Base-by-base conservation (phyloP, 306 rosid genomes). In the Fragaria vesca region DNA sequence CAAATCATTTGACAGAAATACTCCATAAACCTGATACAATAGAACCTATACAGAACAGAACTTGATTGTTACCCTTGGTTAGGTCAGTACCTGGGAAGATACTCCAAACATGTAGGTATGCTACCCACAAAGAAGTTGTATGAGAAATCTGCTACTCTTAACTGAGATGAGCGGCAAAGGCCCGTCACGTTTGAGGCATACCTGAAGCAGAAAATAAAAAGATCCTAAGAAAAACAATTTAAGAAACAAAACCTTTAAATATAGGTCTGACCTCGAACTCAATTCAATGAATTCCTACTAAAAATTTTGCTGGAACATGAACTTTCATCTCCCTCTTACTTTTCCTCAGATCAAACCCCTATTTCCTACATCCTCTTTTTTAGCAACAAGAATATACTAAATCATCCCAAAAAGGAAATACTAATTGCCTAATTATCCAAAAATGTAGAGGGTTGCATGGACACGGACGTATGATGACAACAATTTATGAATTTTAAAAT, bases 111-210 rank as follows among this genome's bases (percentile, higher is more conserved):
- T 71, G 88, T 88, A 2, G 98, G 98, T 80, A 96, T 82, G 79
- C 81, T 88, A 24, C 99, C 99, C 76, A 87, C 97, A 75, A 96
- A 87, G 84, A 87, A 93, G 83, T 96, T 96, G 87, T 80, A 89
- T 17, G 99, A 96, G 79, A 96, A 91, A 81, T 96, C 97, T 67
- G 90, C 99, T 54, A 86, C 83, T 86, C 85, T 85, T 26, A 92
- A 87, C 84, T 81, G 91, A 80, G 92, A 57, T 28, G 77, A 82
- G 52, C 83, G 94, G 63, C 99, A 96, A 58, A 96, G 78, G 78
- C 97, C 97, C 57, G 97, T 83, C 73, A 62, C 76, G 34, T 46
- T 78, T 83, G 93, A 76, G 43, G 87, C 85, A 88, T 82, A 86
- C 96, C 99, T 95, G 89, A 82, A 85, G 78, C 69, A 84, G 67